Percentiles rank a stretch among this genome's conserved stretches.
Conservation (phyloP, 2,329 filamentous ascomycete species). For the Fusarium temperatum region DNA sequence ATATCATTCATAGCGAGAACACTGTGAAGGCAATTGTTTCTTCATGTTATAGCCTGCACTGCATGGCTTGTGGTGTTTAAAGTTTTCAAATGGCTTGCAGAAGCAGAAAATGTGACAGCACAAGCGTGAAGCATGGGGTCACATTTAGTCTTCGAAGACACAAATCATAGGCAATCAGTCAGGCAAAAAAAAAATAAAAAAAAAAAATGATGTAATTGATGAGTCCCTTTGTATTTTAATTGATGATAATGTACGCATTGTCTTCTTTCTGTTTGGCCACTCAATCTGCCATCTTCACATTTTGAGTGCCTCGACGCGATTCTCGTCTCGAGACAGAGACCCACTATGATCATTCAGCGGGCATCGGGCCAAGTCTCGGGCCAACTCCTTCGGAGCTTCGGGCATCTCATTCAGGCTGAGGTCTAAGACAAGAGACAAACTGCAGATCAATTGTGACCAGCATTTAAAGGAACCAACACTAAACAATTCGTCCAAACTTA, state of each 20-base stretch:
- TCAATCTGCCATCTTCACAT: fast-evolving
- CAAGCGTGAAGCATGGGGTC: too few species aligned
- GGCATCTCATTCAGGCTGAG: not conserved
- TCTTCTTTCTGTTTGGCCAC: too few species aligned
- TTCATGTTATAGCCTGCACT: fast-evolving
- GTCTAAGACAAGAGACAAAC: not conserved
- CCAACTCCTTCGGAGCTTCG: not conserved
- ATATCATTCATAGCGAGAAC: fast-evolving
- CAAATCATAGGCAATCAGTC: too few species aligned
- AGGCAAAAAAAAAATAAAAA: too few species aligned
- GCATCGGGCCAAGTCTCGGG: conserved; percentile 9
- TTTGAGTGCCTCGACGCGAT: not conserved
- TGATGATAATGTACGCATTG: fast-evolving
- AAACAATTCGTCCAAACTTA: too few species aligned
- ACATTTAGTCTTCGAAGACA: too few species aligned
- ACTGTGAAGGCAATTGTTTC: too few species aligned
- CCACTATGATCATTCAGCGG: not conserved
- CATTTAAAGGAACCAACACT: not conserved
- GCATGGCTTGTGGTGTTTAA: not conserved
- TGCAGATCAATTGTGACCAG: not conserved
- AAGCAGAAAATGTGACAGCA: too few species aligned
- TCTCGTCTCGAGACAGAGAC: not conserved
- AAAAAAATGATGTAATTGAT: too few species aligned
- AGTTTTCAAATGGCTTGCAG: too few species aligned
- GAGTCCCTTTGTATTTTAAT: fast-evolving